Evolutionary conservation across 2,329 filamentous ascomycete genomes (phyloP), one percentile per base, ranked within the genome.

Genomic region (Tolypocladium guangdongense): DNA sequence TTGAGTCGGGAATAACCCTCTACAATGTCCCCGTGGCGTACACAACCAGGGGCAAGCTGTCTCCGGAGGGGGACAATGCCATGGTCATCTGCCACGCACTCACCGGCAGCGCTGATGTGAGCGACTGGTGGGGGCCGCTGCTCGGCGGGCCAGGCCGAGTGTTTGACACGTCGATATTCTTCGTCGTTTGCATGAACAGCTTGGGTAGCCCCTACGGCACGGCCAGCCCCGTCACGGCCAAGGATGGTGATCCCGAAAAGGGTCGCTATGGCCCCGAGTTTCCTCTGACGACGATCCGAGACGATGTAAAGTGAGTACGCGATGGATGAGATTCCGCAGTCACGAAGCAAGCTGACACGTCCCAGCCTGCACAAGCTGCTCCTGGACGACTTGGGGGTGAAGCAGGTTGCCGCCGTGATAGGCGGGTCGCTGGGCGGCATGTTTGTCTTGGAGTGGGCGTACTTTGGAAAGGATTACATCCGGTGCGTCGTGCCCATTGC

Each of bases 251-350:
- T 62, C 72, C 79, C 18, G 75, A 75, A 51, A 83, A 88, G 57
- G 90, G 82, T 20, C 81, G 81, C 61, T 99, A 99, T 65, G 93
- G 93, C 0, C 93, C 93, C 1, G 93, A 99, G 65, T 99, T 99
- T 61, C 93, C 93, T 48, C 74, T 99, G 58, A 96, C 93, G 1
- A 97, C 93, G 0, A 89, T 99, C 58, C 80, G 92, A 59, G 93
- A 99, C 67, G 93, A 99, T 73, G 92, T 97, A 52, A 90, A 88
- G 88, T 93, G 73, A 74, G 86, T 68, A 11, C 20, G 18, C 32
- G 2, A 3, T 30, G n/a, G 7, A 2, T 14, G n/a, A 2, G 22
- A 22, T 1, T 41, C 27, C 20, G 10, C 16, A 30, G 8, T n/a
- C 24, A 10, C 49, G 54, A 22, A 41, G 50, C 47, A 60, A 67